Evolutionary conservation across 768 basidiomycete genomes (phyloP).

Genomic region (Psilocybe subaeruginosa): DNA sequence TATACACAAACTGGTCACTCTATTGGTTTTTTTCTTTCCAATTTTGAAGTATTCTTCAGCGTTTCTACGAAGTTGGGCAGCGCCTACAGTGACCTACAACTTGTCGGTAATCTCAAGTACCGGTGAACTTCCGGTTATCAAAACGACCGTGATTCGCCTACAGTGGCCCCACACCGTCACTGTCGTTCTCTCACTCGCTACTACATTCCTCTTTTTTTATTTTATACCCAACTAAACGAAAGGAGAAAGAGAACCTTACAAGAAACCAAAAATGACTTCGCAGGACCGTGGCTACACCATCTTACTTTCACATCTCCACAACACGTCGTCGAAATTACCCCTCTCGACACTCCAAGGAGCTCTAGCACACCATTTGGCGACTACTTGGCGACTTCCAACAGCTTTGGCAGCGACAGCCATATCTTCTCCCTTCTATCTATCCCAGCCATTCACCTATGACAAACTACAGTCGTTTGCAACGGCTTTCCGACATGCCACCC

Average conservation of each 20-base stretch:
- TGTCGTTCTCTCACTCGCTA: background rate
- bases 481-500: conserved; percentile 63
- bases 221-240: background rate
- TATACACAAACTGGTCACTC: too few relatives aligned
- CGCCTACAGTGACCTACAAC: conserved; percentile 11
- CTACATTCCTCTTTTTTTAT: background rate
- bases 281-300: conserved; percentile 29
- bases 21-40: too few relatives aligned
- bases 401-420: conserved; percentile 59
- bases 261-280: conserved; percentile 15
- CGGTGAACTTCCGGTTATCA: conserved; percentile 11
- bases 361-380: conserved; percentile 61
- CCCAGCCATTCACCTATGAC: conserved; percentile 43
- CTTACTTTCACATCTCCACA: conserved; percentile 57
- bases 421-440: conserved; percentile 55
- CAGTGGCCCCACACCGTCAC: background rate
- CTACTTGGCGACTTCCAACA: conserved; percentile 52
- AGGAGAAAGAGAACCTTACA: background rate
- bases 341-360: conserved; percentile 55
- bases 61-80: background rate
- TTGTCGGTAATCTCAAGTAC: conserved; percentile 9
- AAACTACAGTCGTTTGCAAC: conserved; percentile 53
- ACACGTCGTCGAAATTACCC: conserved; percentile 43
- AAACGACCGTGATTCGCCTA: conserved; percentile 3
- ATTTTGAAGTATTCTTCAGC: too few relatives aligned